Percentiles rank a stretch among this genome's conserved stretches.
Conservation (phyloP, 306 rosid genomes). For the Citrullus colocynthis region DNA sequence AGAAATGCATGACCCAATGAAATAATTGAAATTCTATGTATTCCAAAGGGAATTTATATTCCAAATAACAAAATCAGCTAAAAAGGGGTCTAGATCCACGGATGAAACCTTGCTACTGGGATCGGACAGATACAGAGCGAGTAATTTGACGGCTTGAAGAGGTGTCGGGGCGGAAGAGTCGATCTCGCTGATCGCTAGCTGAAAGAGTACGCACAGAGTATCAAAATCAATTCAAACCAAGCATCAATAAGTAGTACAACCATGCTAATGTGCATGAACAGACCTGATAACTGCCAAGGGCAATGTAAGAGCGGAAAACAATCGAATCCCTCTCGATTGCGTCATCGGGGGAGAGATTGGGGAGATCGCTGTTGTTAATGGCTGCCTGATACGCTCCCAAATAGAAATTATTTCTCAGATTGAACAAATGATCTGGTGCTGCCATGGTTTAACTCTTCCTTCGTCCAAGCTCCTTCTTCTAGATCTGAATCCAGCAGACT, state of each 20-base stretch:
- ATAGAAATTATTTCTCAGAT: slow-evolving; percentile 76
- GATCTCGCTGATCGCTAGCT: slow-evolving; percentile 77
- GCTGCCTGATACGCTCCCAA: slow-evolving; percentile 89
- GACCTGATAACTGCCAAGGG: slow-evolving; percentile 61
- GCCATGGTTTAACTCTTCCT: slow-evolving; percentile 12
- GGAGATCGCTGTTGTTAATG: slow-evolving; percentile 66
- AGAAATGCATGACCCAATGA: neutral
- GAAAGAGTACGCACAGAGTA: neutral
- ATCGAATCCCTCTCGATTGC: slow-evolving; percentile 62
- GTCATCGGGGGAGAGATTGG: slow-evolving; percentile 65
- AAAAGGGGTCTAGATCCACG: neutral
- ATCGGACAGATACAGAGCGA: slow-evolving; percentile 69
- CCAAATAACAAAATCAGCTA: neutral
- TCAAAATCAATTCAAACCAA: neutral
- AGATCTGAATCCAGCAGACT: slow-evolving; percentile 5
- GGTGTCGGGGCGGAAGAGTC: slow-evolving; percentile 71
- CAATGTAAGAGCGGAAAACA: slow-evolving; percentile 83
- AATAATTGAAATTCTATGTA: neutral
- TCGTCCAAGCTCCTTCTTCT: neutral
- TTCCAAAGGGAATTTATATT: neutral
- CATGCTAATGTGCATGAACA: neutral
- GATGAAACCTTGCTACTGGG: slow-evolving; percentile 51
- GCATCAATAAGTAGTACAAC: neutral
- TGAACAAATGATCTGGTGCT: slow-evolving; percentile 73
- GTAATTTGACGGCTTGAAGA: slow-evolving; percentile 86